Conservation (phyloP, 2,329 filamentous ascomycete species). For the Fusarium vanettenii region DNA sequence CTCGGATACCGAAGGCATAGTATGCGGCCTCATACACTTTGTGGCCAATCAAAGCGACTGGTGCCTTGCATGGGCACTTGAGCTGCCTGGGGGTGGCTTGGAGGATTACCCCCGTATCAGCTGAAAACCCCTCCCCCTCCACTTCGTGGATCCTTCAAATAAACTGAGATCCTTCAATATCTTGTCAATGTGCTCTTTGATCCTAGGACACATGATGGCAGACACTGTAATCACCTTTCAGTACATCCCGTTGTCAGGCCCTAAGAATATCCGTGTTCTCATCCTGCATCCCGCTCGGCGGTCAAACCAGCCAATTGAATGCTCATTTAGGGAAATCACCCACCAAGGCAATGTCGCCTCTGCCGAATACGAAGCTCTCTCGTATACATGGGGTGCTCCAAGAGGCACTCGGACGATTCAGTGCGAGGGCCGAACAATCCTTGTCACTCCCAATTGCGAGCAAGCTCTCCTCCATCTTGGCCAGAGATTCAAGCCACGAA, state of each 20-base stretch:
- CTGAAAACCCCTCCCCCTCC: not conserved
- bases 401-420: not conserved
- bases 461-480: not conserved
- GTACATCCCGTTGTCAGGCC: not conserved
- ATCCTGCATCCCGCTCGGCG: not conserved
- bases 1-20: too few species aligned
- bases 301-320: not conserved
- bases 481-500: not conserved
- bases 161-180: not conserved
- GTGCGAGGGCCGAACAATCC: not conserved
- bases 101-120: not conserved
- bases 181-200: not conserved
- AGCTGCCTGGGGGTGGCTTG: not conserved
- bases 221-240: not conserved
- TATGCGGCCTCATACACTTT: not conserved
- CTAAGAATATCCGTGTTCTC: not conserved
- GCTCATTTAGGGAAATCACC: not conserved
- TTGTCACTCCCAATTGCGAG: not conserved
- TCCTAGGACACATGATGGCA: not conserved
- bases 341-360: not conserved
- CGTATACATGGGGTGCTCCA: not conserved
- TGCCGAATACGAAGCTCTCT: not conserved
- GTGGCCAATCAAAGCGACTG: not conserved
- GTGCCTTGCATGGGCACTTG: not conserved
- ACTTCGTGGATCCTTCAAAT: not conserved